Base-by-base conservation (phyloP, 208 protist species). In the Trypanosomatidae sp. region DNA sequence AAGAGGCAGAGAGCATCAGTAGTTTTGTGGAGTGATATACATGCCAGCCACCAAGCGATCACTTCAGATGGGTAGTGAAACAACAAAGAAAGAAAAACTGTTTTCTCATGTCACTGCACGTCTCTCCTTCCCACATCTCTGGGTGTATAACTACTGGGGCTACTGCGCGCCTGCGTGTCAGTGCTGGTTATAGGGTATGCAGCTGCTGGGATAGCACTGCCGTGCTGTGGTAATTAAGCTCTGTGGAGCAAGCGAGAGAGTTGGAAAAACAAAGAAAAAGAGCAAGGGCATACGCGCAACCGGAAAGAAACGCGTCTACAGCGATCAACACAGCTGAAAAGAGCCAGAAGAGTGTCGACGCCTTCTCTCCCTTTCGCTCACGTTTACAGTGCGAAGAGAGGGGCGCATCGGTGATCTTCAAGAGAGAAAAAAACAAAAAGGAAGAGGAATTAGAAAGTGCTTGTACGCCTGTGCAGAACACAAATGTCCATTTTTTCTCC, bases 161-260 rank as follows among this genome's bases (percentile, higher is more conserved):
- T 25, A 22, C 50, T 55, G 5, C 22, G 50, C 22, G 19, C 50
- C 22, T 55, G 12, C 53, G 53, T 33, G 53, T 25, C 53, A 59
- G 53, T 59, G 53, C 53, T 59, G 53, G 53, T 4, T 59, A 33
- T 25, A 55, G 25, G 53, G 53, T 33, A 59, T 59, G 53, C 53
- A 36, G 25, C 53, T 33, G 25, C 53, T 33, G 22, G 53, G 53
- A 59, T 59, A 3, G 19, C 15, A 59, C 22, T 36, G 25, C 7
- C 17, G 53, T 25, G 19, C 25, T 19, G 50, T 28, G 53, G 25
- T 3, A 8, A 33, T 12, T 59, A 25, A 13, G 53, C 33, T 17
- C 17, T 28, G 3, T 36, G 53, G 25, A 28, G 53, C 53, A 25
- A 28, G 25, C 25, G 53, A 59, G 53, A 28, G 22, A 39, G 36